A percentile compares a stretch with the other conserved stretches of the same genome.
Evolutionary conservation across 768 basidiomycete genomes (phyloP).

Genomic region (Pleurotus pulmonarius): DNA sequence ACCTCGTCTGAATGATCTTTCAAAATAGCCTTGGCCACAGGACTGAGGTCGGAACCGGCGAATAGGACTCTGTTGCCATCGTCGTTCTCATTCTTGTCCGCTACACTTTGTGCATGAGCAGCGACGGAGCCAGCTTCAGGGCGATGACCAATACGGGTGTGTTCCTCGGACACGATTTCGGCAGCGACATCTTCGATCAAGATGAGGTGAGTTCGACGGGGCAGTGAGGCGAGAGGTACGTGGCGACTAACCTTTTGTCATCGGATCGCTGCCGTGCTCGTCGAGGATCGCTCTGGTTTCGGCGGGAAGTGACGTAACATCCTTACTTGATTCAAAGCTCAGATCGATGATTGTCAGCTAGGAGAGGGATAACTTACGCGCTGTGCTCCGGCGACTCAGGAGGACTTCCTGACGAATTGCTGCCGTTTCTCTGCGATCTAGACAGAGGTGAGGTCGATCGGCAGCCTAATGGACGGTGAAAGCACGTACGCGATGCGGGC

Average conservation of each 20-base stretch:
- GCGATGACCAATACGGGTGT: background rate
- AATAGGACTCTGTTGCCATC: background rate
- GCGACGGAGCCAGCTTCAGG: background rate
- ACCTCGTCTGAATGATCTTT: background rate
- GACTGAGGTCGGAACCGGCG: background rate
- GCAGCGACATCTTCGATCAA: background rate
- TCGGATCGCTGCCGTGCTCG: background rate
- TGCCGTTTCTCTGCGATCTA: no score
- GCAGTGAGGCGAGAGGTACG: background rate
- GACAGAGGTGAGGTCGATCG: no score
- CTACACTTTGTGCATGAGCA: background rate
- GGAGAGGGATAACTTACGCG: no score
- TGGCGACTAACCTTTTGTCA: background rate
- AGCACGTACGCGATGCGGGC: slow-evolving; percentile 15
- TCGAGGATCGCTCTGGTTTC: background rate
- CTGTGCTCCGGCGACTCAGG: no score
- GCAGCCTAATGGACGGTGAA: background rate
- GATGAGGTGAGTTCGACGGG: background rate
- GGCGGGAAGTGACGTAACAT: background rate
- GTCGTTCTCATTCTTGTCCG: background rate
- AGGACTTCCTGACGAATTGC: no score
- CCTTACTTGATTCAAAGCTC: background rate
- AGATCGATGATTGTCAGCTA: no score
- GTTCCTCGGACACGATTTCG: background rate
- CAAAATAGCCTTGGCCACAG: background rate